Conservation (phyloP, 192 early-diverging fungal species). For the Geranomyces variabilis region DNA sequence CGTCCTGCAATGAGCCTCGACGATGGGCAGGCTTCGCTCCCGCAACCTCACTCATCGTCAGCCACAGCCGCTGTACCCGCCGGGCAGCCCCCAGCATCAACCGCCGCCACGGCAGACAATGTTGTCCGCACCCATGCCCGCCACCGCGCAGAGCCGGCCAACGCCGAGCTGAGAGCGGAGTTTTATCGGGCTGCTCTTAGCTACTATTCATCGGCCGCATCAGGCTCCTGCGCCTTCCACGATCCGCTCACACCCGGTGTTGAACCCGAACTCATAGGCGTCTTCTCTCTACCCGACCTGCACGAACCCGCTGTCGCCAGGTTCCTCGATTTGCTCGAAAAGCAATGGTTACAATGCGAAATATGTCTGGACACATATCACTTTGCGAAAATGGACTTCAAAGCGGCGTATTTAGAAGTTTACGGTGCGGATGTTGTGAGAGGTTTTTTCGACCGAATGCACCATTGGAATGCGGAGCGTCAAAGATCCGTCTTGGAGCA, state of each 20-base stretch:
- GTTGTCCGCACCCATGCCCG: not conserved
- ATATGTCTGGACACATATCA: constrained; percentile 15
- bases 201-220: not conserved
- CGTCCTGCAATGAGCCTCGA: not conserved
- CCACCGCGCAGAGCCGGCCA: not conserved
- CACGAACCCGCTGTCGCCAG: not conserved
- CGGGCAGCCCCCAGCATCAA: not conserved
- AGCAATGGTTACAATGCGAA: constrained; percentile 5
- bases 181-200: not conserved
- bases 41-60: not conserved
- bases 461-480: constrained; percentile 22
- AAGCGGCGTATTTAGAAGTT: not conserved
- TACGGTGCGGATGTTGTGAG: constrained; percentile 8
- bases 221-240: not conserved
- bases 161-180: not conserved
- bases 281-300: constrained; percentile 14
- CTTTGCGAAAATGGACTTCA: constrained; percentile 11
- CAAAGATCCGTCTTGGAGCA: not conserved
- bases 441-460: constrained; percentile 11
- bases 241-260: constrained; percentile 5
- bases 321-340: not conserved
- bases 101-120: not conserved
- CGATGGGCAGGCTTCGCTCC: not conserved
- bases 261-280: constrained; percentile 8
- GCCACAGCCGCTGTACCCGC: not conserved